Conservation (phyloP, 768 basidiomycete genomes). For the Serpula lacrymans region DNA sequence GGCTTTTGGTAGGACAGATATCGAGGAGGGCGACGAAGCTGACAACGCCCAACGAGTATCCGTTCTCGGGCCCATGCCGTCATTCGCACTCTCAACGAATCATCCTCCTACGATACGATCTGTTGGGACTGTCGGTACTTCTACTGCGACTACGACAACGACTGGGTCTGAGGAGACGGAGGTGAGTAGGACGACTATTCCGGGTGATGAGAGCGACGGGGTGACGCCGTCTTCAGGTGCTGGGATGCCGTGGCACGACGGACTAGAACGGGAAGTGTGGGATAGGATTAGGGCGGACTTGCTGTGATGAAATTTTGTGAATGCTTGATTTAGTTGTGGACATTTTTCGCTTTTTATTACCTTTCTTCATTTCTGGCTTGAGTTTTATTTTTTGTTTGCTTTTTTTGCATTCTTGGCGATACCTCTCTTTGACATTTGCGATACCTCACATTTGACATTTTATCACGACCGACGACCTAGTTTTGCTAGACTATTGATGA, state of each 20-base stretch:
- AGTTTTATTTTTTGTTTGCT: neutral
- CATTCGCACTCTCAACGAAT: constrained; percentile 21
- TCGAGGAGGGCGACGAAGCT: neutral
- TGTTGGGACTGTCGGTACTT: constrained; percentile 19
- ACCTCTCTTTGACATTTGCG: constrained; percentile 2
- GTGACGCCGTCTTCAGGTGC: constrained; percentile 8
- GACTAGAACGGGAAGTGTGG: too few species aligned
- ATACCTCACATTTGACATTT: neutral
- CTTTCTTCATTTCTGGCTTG: neutral
- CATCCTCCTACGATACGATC: constrained; percentile 29
- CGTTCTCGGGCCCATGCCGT: constrained; percentile 30
- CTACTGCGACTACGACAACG: constrained; percentile 15
- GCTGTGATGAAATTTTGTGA: too few species aligned
- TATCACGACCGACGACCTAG: neutral
- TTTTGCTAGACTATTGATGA: neutral
- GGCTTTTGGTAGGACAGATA: constrained; percentile 38
- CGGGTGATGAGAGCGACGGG: constrained; percentile 12
- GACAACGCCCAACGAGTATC: constrained; percentile 21
- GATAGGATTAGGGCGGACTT: neutral
- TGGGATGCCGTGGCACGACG: neutral
- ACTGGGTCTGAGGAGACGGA: constrained; percentile 29
- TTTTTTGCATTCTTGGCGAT: neutral
- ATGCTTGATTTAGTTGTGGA: neutral
- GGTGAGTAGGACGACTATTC: constrained; percentile 18
- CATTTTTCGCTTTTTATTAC: neutral